Conservation (phyloP, 208 protist species). For the Herpetomonas muscarum region DNA sequence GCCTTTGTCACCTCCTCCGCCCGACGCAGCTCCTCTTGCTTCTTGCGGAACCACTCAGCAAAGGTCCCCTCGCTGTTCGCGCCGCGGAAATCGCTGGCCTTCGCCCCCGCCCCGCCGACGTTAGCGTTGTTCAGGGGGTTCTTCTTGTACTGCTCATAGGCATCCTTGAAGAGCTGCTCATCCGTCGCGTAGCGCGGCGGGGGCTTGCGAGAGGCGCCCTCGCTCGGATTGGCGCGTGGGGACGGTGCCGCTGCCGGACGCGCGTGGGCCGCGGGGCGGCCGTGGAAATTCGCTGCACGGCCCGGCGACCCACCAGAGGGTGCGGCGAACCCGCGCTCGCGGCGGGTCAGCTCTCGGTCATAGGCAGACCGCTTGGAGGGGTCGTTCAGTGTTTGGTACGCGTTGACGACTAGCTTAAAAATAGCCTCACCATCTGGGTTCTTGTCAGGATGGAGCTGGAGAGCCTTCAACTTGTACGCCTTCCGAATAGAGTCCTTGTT, state of each 20-base stretch:
- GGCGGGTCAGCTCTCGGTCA: constrained; percentile 54
- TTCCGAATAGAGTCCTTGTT: constrained; percentile 74
- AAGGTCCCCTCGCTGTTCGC: constrained; percentile 48
- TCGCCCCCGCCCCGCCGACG: constrained; percentile 7
- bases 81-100: constrained; percentile 31
- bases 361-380: constrained; percentile 70
- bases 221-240: neutral
- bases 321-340: constrained; percentile 30
- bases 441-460: constrained; percentile 86
- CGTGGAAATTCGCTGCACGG: constrained; percentile 1
- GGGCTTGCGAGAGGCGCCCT: constrained; percentile 16
- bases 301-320: constrained; percentile 3
- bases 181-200: constrained; percentile 37
- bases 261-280: constrained; percentile 2
- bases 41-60: constrained; percentile 79
- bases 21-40: constrained; percentile 73
- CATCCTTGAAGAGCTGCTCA: constrained; percentile 77
- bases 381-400: constrained; percentile 74
- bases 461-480: constrained; percentile 80
- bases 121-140: constrained; percentile 23
- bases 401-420: constrained; percentile 79
- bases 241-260: constrained; percentile 1
- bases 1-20: constrained; percentile 65
- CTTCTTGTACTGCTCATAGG: constrained; percentile 76
- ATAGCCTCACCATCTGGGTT: constrained; percentile 83